Evolutionary conservation across 2,329 filamentous ascomycete genomes (phyloP).

Genomic region (Pyricularia grisea): DNA sequence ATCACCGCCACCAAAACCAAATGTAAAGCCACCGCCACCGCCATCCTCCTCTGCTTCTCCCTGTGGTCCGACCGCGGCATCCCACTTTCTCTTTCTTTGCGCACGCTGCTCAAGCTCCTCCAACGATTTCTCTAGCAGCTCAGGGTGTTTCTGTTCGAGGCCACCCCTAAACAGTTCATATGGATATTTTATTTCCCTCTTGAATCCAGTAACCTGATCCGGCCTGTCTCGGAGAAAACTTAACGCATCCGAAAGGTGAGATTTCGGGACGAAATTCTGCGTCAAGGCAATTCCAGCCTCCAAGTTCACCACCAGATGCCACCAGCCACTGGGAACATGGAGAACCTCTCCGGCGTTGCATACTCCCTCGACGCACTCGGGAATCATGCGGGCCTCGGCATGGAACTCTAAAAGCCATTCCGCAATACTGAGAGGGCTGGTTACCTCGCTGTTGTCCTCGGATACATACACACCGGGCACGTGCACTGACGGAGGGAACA

Average conservation of each 20-base stretch:
- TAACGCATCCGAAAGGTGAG: conserved; percentile 65
- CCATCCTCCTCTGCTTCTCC: conserved; percentile 17
- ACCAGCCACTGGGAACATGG: conserved; percentile 92
- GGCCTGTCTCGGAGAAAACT: conserved; percentile 73
- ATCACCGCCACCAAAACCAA: conserved; percentile 40
- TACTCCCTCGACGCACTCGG: conserved; percentile 77
- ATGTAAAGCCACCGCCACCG: conserved; percentile 40
- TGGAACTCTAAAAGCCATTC: conserved; percentile 94
- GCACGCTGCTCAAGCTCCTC: conserved; percentile 53
- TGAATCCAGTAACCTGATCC: conserved; percentile 83
- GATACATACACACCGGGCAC: conserved; percentile 90
- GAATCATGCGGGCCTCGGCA: conserved; percentile 62
- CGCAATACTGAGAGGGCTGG: conserved; percentile 87
- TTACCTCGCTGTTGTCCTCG: conserved; percentile 84
- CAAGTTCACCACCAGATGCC: conserved; percentile 90
- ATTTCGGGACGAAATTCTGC: conserved; percentile 84
- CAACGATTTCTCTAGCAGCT: conserved; percentile 53
- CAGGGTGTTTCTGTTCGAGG: conserved; percentile 53
- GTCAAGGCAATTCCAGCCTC: conserved; percentile 80
- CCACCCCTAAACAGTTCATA: conserved; percentile 66
- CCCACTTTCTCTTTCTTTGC: conserved; percentile 77
- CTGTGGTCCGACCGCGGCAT: conserved; percentile 55
- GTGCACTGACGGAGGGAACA: conserved; percentile 74
- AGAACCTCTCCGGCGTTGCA: conserved; percentile 78
- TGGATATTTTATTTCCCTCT: conserved; percentile 58